These are phyloP conservation scores for Bimuria novae-zelandiae DNA, from an alignment of 2,329 filamentous ascomycete genomes.

Conservation along the genomic window DNA sequence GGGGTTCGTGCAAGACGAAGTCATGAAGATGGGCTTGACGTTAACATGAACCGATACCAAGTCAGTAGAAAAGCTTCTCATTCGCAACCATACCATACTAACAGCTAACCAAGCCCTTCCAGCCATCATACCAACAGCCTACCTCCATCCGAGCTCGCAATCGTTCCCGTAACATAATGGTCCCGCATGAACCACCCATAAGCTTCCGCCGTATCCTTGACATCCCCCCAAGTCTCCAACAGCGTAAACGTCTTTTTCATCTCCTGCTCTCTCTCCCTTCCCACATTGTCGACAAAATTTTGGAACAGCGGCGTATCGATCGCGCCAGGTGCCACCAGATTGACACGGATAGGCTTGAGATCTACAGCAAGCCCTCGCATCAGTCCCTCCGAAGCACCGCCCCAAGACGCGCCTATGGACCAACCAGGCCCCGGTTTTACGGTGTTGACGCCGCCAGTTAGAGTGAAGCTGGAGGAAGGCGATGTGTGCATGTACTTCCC, in stretches of 20 bases:
- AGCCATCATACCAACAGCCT: conserved; percentile 27
- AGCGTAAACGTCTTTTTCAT: conserved; percentile 27
- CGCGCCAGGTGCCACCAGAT: conserved; percentile 48
- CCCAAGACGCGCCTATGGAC: conserved; percentile 32
- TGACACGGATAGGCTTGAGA: conserved; percentile 50
- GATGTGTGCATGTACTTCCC: conserved; percentile 40
- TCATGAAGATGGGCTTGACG: conserved; percentile 17
- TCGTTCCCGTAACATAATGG: conserved; percentile 44
- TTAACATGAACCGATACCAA: not conserved
- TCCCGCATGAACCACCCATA: conserved; percentile 54
- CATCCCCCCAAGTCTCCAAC: conserved; percentile 26
- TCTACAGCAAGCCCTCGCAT: conserved; percentile 48
- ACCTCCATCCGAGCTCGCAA: conserved; percentile 46
- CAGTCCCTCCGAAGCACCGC: conserved; percentile 38
- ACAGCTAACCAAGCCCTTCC: not conserved
- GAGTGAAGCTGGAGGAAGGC: conserved; percentile 42
- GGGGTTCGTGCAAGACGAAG: conserved; percentile 19
- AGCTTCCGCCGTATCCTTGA: conserved; percentile 49
- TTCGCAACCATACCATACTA: not conserved
- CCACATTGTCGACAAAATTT: conserved; percentile 18
- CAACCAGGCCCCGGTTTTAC: conserved; percentile 43
- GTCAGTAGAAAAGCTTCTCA: not conserved
- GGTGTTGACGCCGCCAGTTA: conserved; percentile 47
- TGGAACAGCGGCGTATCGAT: conserved; percentile 50
- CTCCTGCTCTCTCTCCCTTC: conserved; percentile 20